Evolutionary conservation across 1,139 yeast species (phyloP), one percentile per base, ranked within the genome.

Genomic region (Taiozyma sp.): DNA sequence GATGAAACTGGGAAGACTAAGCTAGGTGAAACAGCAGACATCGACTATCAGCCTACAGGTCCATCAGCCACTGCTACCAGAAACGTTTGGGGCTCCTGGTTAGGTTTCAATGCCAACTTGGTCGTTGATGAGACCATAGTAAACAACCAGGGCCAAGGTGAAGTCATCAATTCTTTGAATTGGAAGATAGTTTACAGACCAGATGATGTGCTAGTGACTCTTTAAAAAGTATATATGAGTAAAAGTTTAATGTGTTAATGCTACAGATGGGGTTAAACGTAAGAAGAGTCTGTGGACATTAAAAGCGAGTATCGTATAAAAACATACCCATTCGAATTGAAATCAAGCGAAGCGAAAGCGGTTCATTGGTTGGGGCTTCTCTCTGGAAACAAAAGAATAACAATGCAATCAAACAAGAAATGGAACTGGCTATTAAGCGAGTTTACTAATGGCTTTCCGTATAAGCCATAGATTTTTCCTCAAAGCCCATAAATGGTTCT

Each of bases 1-100:
- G 93, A 87, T 65, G 93, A 87, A 62, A 78, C 84, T 50, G 92
- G 92, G 0, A 76, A 72, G 55, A 83, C 80, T 55, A 76, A 83
- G 61, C 62, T 79, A 29, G 90, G 90, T 2, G 85, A 82, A 51
- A 74, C 80, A 32, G 79, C 87, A 0, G 81, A 80, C 53, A 67
- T 73, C 55, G 47, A 38, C 44, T 45, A 48, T 9, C 43, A 47
- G 27, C 50, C 51, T 34, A 40, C 44, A 8, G 32, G 27, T 3
- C 45, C 51, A 8, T 40, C 43, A 40, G 22, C 43, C 3, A 23
- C 27, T 38, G 24, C 47, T 2, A 43, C 54, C 8, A 56, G 67
- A 62, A 48, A 71, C 75, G 52, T 75, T 8, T 82, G 86, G 86
- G 83, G 92, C 12, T 73, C 85, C 14, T 82, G 87, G 81, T 81